A percentile compares a stretch with the other conserved stretches of the same genome.
Evolutionary conservation across 164 flowering plant species (phyloP).

Genomic region (Buxus sempervirens): DNA sequence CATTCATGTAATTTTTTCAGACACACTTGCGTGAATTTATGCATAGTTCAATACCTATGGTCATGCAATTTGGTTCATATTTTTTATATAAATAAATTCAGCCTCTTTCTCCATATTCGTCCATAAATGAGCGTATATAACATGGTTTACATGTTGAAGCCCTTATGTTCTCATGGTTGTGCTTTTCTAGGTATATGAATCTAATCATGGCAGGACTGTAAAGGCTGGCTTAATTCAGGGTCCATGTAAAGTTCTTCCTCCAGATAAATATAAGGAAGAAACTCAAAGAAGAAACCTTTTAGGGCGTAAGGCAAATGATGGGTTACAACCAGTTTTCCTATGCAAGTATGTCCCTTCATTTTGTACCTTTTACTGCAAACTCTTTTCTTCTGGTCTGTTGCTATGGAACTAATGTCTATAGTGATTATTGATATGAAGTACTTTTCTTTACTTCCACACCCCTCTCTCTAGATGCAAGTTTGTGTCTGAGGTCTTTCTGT

Average conservation of each 20-base stretch:
- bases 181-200: constrained; percentile 59
- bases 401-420: not conserved
- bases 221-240: constrained; percentile 56
- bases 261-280: constrained; percentile 47
- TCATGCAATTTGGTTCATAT: not conserved
- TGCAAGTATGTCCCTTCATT: constrained; percentile 56
- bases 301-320: constrained; percentile 24
- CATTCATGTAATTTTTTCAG: not conserved
- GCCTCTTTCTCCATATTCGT: not conserved
- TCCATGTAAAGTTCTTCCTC: constrained; percentile 64
- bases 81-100: not conserved
- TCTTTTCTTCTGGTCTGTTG: not conserved
- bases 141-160: not conserved
- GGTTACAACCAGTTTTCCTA: constrained; percentile 37
- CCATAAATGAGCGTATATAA: not conserved
- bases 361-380: not conserved
- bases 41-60: not conserved
- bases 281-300: constrained; percentile 38
- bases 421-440: not conserved
- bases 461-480: too few species aligned
- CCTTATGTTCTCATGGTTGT: constrained; percentile 6
- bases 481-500: too few species aligned
- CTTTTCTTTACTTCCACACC: too few species aligned
- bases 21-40: too few species aligned
- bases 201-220: constrained; percentile 40